Conservation (phyloP, 306 rosid genomes). For the Vigna nakashimae region DNA sequence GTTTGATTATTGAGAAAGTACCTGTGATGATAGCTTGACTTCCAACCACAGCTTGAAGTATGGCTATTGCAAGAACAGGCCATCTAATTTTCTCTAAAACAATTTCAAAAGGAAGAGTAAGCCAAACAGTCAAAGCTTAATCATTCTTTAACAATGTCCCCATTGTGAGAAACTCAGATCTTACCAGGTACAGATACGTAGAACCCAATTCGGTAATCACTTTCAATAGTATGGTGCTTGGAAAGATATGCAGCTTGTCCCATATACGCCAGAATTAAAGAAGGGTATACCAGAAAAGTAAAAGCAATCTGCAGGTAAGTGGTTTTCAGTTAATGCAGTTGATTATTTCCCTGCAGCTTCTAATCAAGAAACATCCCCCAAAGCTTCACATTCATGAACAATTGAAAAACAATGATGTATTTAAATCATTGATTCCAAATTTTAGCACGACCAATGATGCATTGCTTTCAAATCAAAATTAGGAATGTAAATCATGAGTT, state of each 20-base stretch:
- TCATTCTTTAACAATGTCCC: background rate
- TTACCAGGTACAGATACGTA: slow-evolving; percentile 98
- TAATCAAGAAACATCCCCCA: background rate
- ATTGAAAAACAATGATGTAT: slow-evolving; percentile 2
- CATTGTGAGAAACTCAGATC: slow-evolving; percentile 31
- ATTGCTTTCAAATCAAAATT: slow-evolving; percentile 10
- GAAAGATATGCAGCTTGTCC: slow-evolving; percentile 99
- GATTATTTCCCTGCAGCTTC: background rate
- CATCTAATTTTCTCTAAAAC: slow-evolving; percentile 72
- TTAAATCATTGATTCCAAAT: background rate
- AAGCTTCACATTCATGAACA: background rate
- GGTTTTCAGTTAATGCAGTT: slow-evolving; percentile 40
- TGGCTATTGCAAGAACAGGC: slow-evolving; percentile 95
- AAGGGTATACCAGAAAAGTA: slow-evolving; percentile 87
- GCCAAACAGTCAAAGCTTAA: slow-evolving; percentile 31
- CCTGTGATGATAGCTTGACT: slow-evolving; percentile 97
- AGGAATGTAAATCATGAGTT: slow-evolving; percentile 6
- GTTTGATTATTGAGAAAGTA: slow-evolving; percentile 95
- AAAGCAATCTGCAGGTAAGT: slow-evolving; percentile 86
- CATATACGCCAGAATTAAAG: slow-evolving; percentile 91
- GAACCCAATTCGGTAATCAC: slow-evolving; percentile 81
- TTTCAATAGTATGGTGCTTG: slow-evolving; percentile 66
- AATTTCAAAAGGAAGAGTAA: slow-evolving; percentile 20
- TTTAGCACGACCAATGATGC: background rate
- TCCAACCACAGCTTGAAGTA: slow-evolving; percentile 97